These are phyloP conservation scores for Mitragyna speciosa DNA, from an alignment of 257 asterid genomes.

Conservation along the genomic window DNA sequence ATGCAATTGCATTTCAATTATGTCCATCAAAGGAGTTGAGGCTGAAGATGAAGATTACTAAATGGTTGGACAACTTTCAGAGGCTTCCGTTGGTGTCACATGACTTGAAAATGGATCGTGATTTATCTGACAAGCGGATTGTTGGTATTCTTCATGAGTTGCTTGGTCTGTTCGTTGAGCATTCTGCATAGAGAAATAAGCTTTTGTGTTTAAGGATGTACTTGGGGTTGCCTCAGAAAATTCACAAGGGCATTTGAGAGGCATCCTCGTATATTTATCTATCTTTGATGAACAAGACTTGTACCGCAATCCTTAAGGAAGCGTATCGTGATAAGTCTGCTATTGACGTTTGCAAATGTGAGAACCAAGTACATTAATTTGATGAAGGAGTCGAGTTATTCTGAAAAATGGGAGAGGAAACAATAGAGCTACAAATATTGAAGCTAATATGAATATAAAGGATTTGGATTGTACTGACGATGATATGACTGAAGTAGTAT, in stretches of 20 bases:
- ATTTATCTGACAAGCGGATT: slow-evolving; percentile 74
- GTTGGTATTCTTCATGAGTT: slow-evolving; percentile 82
- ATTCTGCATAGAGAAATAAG: slow-evolving; percentile 72
- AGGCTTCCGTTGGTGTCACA: slow-evolving; percentile 53
- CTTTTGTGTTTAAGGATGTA: slow-evolving; percentile 61
- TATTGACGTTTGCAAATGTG: slow-evolving; percentile 58
- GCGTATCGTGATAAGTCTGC: slow-evolving; percentile 56
- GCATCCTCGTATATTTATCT: slow-evolving; percentile 70
- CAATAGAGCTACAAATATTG: slow-evolving; percentile 21
- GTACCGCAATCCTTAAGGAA: slow-evolving; percentile 82
- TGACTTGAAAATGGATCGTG: slow-evolving; percentile 51
- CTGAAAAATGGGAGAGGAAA: slow-evolving; percentile 47
- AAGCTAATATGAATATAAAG: slow-evolving; percentile 21
- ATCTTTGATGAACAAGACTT: slow-evolving; percentile 71
- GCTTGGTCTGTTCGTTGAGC: slow-evolving; percentile 78
- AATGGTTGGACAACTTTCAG: slow-evolving; percentile 75
- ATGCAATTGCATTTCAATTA: slow-evolving; percentile 62
- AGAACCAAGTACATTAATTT: slow-evolving; percentile 64
- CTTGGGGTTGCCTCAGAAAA: slow-evolving; percentile 83
- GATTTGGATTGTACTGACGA: slow-evolving; percentile 38
- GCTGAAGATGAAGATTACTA: slow-evolving; percentile 65
- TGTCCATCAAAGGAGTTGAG: slow-evolving; percentile 84
- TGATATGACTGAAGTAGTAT: slow-evolving; percentile 29
- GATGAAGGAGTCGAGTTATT: slow-evolving; percentile 69
- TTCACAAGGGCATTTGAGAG: slow-evolving; percentile 88